A percentile compares a stretch with the other conserved stretches of the same genome.
Evolutionary conservation across 1,284 basidiomycete species (phyloP).

Genomic region (Phellinidium pouzarii): DNA sequence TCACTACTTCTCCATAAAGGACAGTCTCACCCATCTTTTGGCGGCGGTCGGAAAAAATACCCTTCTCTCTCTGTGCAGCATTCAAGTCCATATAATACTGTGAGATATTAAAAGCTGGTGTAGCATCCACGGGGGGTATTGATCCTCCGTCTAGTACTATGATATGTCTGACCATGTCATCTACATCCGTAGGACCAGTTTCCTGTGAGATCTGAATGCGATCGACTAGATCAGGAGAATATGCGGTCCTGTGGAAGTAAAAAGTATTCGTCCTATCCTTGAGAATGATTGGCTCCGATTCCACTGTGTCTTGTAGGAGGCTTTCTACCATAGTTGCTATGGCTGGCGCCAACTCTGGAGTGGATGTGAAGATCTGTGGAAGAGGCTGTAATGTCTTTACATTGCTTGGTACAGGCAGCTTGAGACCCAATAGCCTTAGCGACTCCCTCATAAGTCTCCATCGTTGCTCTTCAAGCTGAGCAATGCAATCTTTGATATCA

Average conservation of each 20-base stretch:
- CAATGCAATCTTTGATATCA: constrained; percentile 28
- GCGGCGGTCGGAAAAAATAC: neutral
- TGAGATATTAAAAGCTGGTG: constrained; percentile 50
- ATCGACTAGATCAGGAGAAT: neutral
- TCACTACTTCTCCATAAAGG: constrained; percentile 85
- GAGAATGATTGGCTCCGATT: constrained; percentile 10
- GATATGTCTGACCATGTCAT: constrained; percentile 29
- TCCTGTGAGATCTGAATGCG: constrained; percentile 34
- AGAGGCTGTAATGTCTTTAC: constrained; percentile 29
- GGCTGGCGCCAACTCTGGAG: constrained; percentile 32
- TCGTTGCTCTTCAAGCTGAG: constrained; percentile 33
- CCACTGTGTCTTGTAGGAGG: constrained; percentile 21
- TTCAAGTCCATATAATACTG: constrained; percentile 39
- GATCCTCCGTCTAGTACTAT: constrained; percentile 38
- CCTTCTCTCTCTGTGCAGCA: constrained; percentile 18
- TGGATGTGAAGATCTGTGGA: constrained; percentile 47
- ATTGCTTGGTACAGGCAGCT: neutral
- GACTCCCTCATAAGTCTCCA: constrained; percentile 37
- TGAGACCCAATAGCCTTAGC: constrained; percentile 41
- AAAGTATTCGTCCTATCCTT: constrained; percentile 15
- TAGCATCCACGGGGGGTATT: constrained; percentile 38
- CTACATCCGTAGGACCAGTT: constrained; percentile 32
- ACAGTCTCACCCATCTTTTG: constrained; percentile 67
- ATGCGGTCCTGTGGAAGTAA: constrained; percentile 7
- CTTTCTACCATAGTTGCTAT: constrained; percentile 33